Base-by-base conservation (phyloP, 441 rosid species). In the Populus trichocarpa region DNA sequence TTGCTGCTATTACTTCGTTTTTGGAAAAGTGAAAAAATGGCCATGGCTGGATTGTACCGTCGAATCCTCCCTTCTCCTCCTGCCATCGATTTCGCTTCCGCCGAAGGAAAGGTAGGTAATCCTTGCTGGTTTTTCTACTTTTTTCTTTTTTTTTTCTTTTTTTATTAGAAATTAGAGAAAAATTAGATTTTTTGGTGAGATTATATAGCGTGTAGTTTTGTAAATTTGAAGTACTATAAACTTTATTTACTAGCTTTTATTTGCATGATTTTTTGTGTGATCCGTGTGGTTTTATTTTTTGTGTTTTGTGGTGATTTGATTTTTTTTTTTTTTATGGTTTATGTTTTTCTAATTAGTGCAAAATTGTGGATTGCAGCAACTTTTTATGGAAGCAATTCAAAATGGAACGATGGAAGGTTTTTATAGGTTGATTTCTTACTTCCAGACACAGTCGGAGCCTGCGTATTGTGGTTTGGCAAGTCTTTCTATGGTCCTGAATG, bases 31-130 rank as follows among this genome's bases (percentile, higher is more conserved):
- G 3, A 18, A 11, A 18, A 42, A 79, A 93, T 95, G 94, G 95
- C 93, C 3, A 85, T 81, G 92, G 96, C 92, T 28, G 97, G 97
- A 68, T 78, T 95, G 83, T 95, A 92, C 83, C 85, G 93, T 23
- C 88, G 97, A 1, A 67, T 86, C 12, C 98, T 95, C 67, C 91
- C 96, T 32, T 90, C 96, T 26, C 99, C 97, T 64, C 96, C 96
- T 32, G 98, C 97, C 2, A 83, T 95, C 33, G 98, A 93, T 42
- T 93, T 93, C 84, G 93, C 97, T 71, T 93, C 99, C 68, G 71
- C 86, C 10, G 94, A 95, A 84, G 99, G 99, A 71, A 95, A 93
- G 96, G 99, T 92, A 67, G 95, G 98, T 91, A 69, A 69, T 36
- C 46, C 65, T 63, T n/a, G 12, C 22, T 26, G 10, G 0, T 6